Evolutionary conservation across 306 rosid genomes (phyloP), one percentile per base, ranked within the genome.

Genomic region (Sechiopsis laciniata): DNA sequence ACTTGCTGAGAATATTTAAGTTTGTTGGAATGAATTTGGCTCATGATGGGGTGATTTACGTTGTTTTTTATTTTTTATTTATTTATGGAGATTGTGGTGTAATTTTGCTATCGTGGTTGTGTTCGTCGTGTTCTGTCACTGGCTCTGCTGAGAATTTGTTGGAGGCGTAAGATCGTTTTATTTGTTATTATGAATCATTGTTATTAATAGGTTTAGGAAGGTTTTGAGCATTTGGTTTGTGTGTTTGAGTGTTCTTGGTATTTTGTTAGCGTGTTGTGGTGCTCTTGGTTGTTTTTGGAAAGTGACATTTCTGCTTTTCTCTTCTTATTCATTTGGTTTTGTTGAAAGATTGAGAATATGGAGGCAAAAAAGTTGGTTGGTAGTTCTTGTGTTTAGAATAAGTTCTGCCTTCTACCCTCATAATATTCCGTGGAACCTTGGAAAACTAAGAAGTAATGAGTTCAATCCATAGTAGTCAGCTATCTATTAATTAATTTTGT

Each of bases 1-100:
- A 55, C 54, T 69, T 58, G 37, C 65, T 29, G 66, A 51, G 78
- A 74, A 67, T 48, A 50, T 74, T 11, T 51, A 37, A 10, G n/a
- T 37, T 64, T 9, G 3, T 35, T 63, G 70, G 51, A 5, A 63
- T 19, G 9, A 45, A 66, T 17, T 66, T 66, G 19, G 6, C 53
- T 66, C 55, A 17, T 17, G 53, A 45, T 66, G 24, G n/a, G 52
- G 71, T 2, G 52, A 37, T 40, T 51, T 64, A 37, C 15, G 52
- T 42, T 40, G 53, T 42, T 40, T 37, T 37, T 45, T 10, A 4
- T 45, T 45, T 5, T 26, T 42, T 40, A 26, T 42, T 40, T 37
- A 5, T 45, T 10, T 10, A 67, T 69, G 14, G 73, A 14, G 21
- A 50, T 22, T 57, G 14, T 69, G 40, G 42, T 3, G 58, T 48